phyloP scores from a whole-genome alignment of 352 stramenopile species.

The Globisporangium okanoganense region DNA sequence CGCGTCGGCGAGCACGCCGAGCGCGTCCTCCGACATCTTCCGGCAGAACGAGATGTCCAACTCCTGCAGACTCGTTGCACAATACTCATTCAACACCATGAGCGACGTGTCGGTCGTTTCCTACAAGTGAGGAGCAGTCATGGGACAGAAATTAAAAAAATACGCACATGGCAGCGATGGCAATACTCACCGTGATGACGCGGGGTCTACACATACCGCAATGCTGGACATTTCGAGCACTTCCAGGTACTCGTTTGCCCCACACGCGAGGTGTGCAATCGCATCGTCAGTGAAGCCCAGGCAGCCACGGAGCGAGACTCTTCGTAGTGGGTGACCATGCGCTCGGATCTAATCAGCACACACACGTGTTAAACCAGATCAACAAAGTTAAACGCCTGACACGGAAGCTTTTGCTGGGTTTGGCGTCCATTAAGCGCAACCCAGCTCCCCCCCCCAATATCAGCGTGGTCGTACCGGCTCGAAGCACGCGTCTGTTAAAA shows the following conservation, averaged over 20 bases:
- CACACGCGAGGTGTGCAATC: slow-evolving; percentile 55
- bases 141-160: not conserved
- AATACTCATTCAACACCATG: slow-evolving; percentile 46
- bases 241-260: slow-evolving; percentile 53
- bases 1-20: slow-evolving; percentile 56
- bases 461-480: slow-evolving; percentile 35
- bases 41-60: slow-evolving; percentile 81
- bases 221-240: slow-evolving; percentile 73
- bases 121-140: slow-evolving; percentile 21
- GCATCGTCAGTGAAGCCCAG: slow-evolving; percentile 50
- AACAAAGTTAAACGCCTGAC: not conserved
- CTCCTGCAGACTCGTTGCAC: slow-evolving; percentile 29
- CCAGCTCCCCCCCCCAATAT: not conserved
- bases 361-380: not conserved
- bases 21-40: slow-evolving; percentile 58
- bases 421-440: slow-evolving; percentile 2
- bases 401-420: not conserved
- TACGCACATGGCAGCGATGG: not conserved
- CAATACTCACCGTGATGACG: not conserved
- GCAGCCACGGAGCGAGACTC: slow-evolving; percentile 61
- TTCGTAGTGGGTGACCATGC: slow-evolving; percentile 44
- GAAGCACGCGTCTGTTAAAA: slow-evolving; percentile 63
- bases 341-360: slow-evolving; percentile 29
- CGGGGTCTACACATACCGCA: slow-evolving; percentile 34
- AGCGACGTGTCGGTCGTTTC: slow-evolving; percentile 53